Base-by-base conservation (phyloP, 2,329 filamentous ascomycete species). In the Leptodontidium sp. region DNA sequence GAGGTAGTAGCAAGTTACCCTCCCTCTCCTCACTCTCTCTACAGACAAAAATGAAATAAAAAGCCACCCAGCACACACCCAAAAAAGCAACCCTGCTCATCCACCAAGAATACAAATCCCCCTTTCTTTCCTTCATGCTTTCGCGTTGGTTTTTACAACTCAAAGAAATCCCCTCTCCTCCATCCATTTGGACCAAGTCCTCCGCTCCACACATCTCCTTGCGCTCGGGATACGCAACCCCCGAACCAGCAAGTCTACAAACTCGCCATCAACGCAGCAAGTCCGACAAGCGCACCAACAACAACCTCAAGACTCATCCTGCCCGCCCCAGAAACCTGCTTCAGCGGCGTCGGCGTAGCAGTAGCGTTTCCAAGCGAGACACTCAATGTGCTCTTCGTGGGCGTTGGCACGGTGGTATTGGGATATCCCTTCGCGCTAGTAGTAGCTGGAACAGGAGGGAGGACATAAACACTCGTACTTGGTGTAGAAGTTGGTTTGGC, bases 261-360 rank as follows among this genome's bases (percentile, higher is more conserved):
- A 43, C 57, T 61, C 35, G 57, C 57, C 57, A 61, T 45, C 8
- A 61, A 24, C 11, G 35, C 57, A 14, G 35, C 57, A 21, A 61
- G 14, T 29, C 57, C 57, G 0, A 61, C 40, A 2, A 61, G 24
- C 38, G 38, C 57, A 6, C 32, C 57, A 5, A 43, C 57, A 4
- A 45, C 21, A 17, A n/a, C 40, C n/a, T 61, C 38, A 24, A 45
- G 5, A 0, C n/a, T 38, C 21, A 43, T 45, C n/a, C 11, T 43
- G n/a, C 40, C 57, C n/a, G 40, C 35, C 2, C 21, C 57, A 24
- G 57, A 45, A 5, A 45, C 35, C 8, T 45, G n/a, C 57, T 43
- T 57, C 6, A 17, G 57, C 21, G 35, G 29, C 53, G 53, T 21
- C 1, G 53, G 32, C 1, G 14, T 57, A 11, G 53, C 53, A 9